Conservation (phyloP, 2,329 filamentous ascomycete species). For the Proliferodiscus dingleyae region DNA sequence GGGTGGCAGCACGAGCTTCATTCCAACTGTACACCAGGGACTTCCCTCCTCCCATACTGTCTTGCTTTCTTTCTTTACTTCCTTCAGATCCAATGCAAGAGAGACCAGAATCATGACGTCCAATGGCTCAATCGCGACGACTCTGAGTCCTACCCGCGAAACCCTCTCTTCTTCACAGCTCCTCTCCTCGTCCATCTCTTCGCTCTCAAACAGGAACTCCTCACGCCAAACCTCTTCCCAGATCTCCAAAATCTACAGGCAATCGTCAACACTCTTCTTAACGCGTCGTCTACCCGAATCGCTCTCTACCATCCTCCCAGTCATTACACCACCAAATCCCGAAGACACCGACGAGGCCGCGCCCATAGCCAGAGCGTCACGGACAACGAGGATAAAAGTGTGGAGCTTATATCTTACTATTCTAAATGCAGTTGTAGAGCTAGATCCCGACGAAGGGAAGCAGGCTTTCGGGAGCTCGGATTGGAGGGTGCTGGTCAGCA, state of each 20-base stretch:
- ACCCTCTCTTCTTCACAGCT: no score
- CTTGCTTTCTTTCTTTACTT: conserved; percentile 9
- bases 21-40: no score
- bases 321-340: conserved; percentile 57
- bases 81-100: conserved; percentile 4
- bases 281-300: conserved; percentile 91
- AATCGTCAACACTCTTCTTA: conserved; percentile 88
- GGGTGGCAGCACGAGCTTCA: conserved; percentile 16
- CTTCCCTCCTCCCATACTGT: conserved; percentile 2
- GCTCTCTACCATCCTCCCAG: conserved; percentile 74
- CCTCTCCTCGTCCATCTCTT: conserved; percentile 66
- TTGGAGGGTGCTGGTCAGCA: conserved; percentile 77
- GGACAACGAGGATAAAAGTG: conserved; percentile 83
- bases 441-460: conserved; percentile 87
- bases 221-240: conserved; percentile 60
- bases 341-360: conserved; percentile 39
- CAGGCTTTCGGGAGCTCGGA: conserved; percentile 77
- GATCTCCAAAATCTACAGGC: conserved; percentile 89
- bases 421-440: conserved; percentile 82
- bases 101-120: conserved; percentile 23
- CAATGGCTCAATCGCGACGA: conserved; percentile 24
- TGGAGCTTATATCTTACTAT: conserved; percentile 97
- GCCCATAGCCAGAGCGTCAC: conserved; percentile 73
- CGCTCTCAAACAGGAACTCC: conserved; percentile 58
- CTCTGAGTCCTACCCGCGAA: conserved; percentile 33